A percentile compares a stretch with the other conserved stretches of the same genome.
Evolutionary conservation across 192 early-diverging fungal genomes (phyloP).

Genomic region (Allomyces javanicus): DNA sequence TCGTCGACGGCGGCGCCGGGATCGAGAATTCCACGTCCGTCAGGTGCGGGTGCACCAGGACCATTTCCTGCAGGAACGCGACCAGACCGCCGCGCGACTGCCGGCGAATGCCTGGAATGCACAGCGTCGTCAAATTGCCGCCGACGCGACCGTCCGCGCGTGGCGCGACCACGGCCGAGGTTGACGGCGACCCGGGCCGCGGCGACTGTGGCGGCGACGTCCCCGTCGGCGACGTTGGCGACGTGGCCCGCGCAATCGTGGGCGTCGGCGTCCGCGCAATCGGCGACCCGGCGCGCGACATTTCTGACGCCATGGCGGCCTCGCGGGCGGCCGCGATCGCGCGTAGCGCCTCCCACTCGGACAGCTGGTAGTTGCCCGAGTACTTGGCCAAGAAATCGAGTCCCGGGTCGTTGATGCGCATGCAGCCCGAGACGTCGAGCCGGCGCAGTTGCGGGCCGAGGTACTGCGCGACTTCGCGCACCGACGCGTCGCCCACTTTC

Average conservation of each 20-base stretch:
- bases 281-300: no score
- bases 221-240: no score
- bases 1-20: background rate
- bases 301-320: background rate
- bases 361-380: background rate
- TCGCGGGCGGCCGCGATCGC: background rate
- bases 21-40: background rate
- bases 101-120: background rate
- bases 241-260: no score
- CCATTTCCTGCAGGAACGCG: background rate
- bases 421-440: background rate
- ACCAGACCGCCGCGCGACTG: background rate
- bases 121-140: background rate
- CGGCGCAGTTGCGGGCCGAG: background rate
- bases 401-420: background rate
- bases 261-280: no score
- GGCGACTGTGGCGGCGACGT: background rate
- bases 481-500: background rate
- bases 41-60: background rate
- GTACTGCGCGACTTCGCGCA: background rate
- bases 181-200: background rate
- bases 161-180: background rate
- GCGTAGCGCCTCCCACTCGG: background rate
- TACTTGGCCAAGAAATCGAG: background rate
- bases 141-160: background rate